Evolutionary conservation across 2,329 filamentous ascomycete genomes (phyloP).

Genomic region (Colletotrichum shisoi): DNA sequence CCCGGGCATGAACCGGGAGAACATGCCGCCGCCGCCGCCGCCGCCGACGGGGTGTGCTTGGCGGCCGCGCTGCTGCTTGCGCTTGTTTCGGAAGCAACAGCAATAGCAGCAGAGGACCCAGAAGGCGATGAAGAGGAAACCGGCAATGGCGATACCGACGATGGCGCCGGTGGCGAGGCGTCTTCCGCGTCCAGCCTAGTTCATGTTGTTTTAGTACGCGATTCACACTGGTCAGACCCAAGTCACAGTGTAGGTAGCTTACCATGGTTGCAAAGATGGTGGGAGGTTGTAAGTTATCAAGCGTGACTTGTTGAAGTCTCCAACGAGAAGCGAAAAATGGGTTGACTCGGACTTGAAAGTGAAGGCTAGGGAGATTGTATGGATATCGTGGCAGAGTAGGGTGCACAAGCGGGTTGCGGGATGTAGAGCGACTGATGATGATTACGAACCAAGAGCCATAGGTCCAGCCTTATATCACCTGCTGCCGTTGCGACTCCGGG

Average conservation of each 20-base stretch:
- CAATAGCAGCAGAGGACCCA: slow-evolving; percentile 35
- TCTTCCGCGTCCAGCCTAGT: slow-evolving; percentile 32
- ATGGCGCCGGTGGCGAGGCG: slow-evolving; percentile 39
- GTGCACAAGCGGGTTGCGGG: background rate
- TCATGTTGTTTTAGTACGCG: background rate
- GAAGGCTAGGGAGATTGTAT: background rate
- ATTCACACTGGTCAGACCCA: no score
- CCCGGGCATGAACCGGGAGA: slow-evolving; percentile 22
- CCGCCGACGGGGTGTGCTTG: slow-evolving; percentile 8
- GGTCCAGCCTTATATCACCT: slow-evolving; percentile 4
- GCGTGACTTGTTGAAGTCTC: no score
- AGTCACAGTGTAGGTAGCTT: background rate
- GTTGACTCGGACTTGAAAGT: no score
- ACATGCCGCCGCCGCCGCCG: slow-evolving; percentile 17
- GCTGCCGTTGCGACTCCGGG: background rate
- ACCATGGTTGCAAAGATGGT: slow-evolving; percentile 16
- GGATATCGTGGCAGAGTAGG: background rate
- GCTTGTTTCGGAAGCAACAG: slow-evolving; percentile 39
- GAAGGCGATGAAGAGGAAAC: slow-evolving; percentile 33
- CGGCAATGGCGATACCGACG: slow-evolving; percentile 38
- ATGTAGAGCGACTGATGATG: background rate
- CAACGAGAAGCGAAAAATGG: no score
- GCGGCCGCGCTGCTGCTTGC: slow-evolving; percentile 24
- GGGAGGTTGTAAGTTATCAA: background rate
- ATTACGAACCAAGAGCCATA: background rate